Base-by-base conservation (phyloP, 352 stramenopile species). In the Phytophthora niederhauseri region DNA sequence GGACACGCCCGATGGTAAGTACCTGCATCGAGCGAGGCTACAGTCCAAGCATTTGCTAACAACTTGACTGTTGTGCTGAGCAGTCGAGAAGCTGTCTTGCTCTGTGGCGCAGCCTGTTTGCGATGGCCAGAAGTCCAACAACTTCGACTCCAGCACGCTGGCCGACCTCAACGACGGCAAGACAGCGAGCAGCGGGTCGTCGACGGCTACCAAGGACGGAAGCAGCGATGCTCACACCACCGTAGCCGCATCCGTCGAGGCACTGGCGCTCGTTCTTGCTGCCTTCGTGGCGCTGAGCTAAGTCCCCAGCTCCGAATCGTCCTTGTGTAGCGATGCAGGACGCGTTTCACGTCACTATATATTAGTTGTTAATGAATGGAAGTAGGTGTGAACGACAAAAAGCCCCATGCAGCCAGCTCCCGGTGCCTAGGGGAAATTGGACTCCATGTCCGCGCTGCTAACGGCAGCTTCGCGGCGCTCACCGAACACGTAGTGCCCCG, bases 401-500 rank as follows among this genome's bases (percentile, higher is more conserved):
- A 54, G 57, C 20, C 24, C 15, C 56, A 52, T 38, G 36, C 20
- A 17, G 11, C n/a, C 36, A 28, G 50, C 43, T 31, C 9, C n/a
- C 9, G 14, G 8, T 52, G 30, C 24, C 57, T 67, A 80, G 6
- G 57, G 60, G 36, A 79, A 75, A 64, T 60, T 80, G 30, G 68
- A 57, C 56, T 72, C 68, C 61, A 75, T 64, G 24, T 77, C 70
- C 14, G 50, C 65, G 14, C 19, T 62, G 36, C 30, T 31, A 31
- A 85, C 34, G 17, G 70, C 67, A n/a, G 75, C 66, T 19, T 89
- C 79, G 34, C 85, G 78, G 11, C 81, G 83, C 43, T 93, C 83
- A 19, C 80, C 83, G 61, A 90, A 93, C 14, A 91, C 48, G 58
- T 86, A 93, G 72, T 91, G 79, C 14, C 85, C 85, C 12, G 72